A percentile compares a stretch with the other conserved stretches of the same genome.
phyloP scores from a whole-genome alignment of 208 protist genomes.

The Leptomonas pyrrhocoris region DNA sequence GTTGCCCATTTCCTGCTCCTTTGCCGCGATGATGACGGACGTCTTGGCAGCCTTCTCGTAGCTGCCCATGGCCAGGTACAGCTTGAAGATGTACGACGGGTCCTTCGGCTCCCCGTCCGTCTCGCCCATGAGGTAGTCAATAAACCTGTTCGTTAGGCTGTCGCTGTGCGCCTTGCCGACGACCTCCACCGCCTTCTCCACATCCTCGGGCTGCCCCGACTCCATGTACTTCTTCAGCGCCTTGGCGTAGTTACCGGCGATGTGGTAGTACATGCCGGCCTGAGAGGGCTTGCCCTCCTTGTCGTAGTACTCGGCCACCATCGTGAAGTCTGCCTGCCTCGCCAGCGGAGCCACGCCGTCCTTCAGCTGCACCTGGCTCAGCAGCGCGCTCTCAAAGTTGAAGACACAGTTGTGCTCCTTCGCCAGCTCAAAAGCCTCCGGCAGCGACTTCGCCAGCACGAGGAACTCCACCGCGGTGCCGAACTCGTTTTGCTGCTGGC shows the following conservation, averaged over 20 bases:
- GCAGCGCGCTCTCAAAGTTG: slow-evolving; percentile 81
- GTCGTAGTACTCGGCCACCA: slow-evolving; percentile 95
- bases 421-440: slow-evolving; percentile 95
- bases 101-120: slow-evolving; percentile 95
- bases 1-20: slow-evolving; percentile 95
- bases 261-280: slow-evolving; percentile 93
- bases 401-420: slow-evolving; percentile 87
- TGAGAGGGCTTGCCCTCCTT: slow-evolving; percentile 71
- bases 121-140: slow-evolving; percentile 97
- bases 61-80: slow-evolving; percentile 97
- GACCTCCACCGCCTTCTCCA: slow-evolving; percentile 94
- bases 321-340: slow-evolving; percentile 75
- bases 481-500: slow-evolving; percentile 86
- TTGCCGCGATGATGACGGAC: slow-evolving; percentile 95
- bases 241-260: slow-evolving; percentile 85
- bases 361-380: slow-evolving; percentile 78
- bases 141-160: slow-evolving; percentile 92
- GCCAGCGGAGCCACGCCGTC: slow-evolving; percentile 81
- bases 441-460: slow-evolving; percentile 90
- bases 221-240: slow-evolving; percentile 93
- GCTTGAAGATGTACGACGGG: slow-evolving; percentile 96
- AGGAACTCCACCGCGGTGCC: slow-evolving; percentile 96
- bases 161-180: slow-evolving; percentile 94
- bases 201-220: slow-evolving; percentile 79
- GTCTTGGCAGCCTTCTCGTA: slow-evolving; percentile 96